Evolutionary conservation across 1,139 yeast genomes (phyloP).

Genomic region (Zygosaccharomyces sapae): DNA sequence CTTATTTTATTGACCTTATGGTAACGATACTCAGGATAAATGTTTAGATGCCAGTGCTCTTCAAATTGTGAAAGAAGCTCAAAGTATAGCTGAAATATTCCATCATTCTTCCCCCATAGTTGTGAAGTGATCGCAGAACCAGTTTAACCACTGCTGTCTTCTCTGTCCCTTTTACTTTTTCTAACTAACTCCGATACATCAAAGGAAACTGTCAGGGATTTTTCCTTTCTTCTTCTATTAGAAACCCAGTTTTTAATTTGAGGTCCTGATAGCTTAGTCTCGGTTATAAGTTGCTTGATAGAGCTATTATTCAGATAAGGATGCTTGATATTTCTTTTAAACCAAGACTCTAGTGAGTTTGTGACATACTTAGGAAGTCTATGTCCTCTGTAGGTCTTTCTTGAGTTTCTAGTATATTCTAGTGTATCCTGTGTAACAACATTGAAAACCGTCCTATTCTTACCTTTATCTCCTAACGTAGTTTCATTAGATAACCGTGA

Average conservation of each 20-base stretch:
- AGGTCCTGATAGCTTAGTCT: slow-evolving; percentile 20
- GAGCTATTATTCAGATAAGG: slow-evolving; percentile 24
- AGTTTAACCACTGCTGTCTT: not conserved
- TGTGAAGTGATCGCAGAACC: slow-evolving; percentile 14
- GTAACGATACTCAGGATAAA: too few species aligned
- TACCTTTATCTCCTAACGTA: not conserved
- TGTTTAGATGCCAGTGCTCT: too few species aligned
- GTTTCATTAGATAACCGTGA: not conserved
- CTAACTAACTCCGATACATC: slow-evolving; percentile 2
- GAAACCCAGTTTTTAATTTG: slow-evolving; percentile 31
- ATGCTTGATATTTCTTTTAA: slow-evolving; percentile 14
- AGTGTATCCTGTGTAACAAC: slow-evolving; percentile 20
- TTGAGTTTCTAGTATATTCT: slow-evolving; percentile 8
- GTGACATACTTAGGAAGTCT: slow-evolving; percentile 21
- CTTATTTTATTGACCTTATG: too few species aligned
- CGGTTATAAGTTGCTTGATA: slow-evolving; percentile 11
- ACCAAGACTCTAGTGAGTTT: slow-evolving; percentile 23
- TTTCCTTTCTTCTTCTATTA: slow-evolving; percentile 29
- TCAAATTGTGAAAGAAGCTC: slow-evolving; percentile 17
- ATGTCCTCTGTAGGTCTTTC: slow-evolving; percentile 21
- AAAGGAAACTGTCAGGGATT: not conserved
- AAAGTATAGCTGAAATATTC: slow-evolving; percentile 16
- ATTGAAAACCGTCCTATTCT: slow-evolving; percentile 11
- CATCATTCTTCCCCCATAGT: slow-evolving; percentile 16
- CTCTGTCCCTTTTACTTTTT: not conserved